phyloP scores from a whole-genome alignment of 179 eudicot species.

The Nepenthes alata region DNA sequence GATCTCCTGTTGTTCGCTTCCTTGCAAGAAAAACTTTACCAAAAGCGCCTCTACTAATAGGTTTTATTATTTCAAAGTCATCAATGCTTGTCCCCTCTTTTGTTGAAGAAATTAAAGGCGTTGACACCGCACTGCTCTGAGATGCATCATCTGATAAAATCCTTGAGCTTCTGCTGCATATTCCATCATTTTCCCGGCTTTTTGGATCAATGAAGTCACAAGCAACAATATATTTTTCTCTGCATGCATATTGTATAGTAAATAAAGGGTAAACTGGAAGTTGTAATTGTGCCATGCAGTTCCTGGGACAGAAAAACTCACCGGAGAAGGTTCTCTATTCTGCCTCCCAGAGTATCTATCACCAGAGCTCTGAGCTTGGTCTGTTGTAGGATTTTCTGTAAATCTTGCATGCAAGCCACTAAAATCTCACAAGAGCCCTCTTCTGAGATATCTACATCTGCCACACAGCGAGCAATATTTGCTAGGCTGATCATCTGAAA shows the following conservation, averaged over 20 bases:
- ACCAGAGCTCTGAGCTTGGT: slow-evolving; percentile 45
- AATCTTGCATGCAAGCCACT: slow-evolving; percentile 45
- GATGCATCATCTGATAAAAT: slow-evolving; percentile 33
- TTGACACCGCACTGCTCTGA: slow-evolving; percentile 37
- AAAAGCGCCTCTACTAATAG: slow-evolving; percentile 38
- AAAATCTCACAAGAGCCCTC: slow-evolving; percentile 36
- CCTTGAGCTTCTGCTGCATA: slow-evolving; percentile 9
- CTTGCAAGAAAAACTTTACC: slow-evolving; percentile 40
- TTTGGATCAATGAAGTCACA: slow-evolving; percentile 31
- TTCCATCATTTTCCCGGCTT: slow-evolving; percentile 14
- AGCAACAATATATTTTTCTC: slow-evolving; percentile 43
- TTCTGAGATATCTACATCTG: slow-evolving; percentile 32
- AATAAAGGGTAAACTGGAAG: not conserved
- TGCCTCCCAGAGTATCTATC: slow-evolving; percentile 51
- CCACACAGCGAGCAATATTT: slow-evolving; percentile 42
- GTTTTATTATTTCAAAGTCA: slow-evolving; percentile 39
- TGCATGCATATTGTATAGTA: slow-evolving; percentile 13
- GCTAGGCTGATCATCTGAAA: slow-evolving; percentile 42
- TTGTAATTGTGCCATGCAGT: too few species aligned
- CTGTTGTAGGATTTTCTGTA: slow-evolving; percentile 37
- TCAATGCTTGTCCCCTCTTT: slow-evolving; percentile 45
- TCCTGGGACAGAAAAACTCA: slow-evolving; percentile 6
- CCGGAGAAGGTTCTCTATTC: slow-evolving; percentile 49
- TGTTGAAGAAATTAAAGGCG: slow-evolving; percentile 35
- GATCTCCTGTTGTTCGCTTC: slow-evolving; percentile 34